Conservation (phyloP, 2,329 filamentous ascomycete species). For the Aspergillus ochraceus region DNA sequence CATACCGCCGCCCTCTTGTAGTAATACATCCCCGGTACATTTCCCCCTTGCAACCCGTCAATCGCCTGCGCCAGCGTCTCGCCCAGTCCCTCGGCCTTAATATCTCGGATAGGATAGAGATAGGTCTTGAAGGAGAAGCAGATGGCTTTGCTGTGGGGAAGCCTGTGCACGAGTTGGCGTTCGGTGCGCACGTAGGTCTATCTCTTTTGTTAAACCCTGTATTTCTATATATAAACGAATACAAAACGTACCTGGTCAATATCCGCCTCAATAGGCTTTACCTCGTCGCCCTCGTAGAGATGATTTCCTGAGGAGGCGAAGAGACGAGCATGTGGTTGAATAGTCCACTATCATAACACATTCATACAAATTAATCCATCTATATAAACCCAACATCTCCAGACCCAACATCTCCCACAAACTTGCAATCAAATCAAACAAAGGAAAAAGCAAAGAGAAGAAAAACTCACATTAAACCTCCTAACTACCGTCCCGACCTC, state of each 20-base stretch:
- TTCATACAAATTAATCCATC: too few relatives aligned
- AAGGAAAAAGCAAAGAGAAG: not conserved
- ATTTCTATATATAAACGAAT: not conserved
- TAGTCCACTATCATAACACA: not conserved
- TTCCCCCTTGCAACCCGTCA: constrained; percentile 20
- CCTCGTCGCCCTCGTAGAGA: constrained; percentile 18
- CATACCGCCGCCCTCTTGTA: constrained; percentile 20
- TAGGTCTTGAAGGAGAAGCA: constrained; percentile 25
- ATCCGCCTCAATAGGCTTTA: constrained; percentile 11
- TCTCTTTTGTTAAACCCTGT: not conserved
- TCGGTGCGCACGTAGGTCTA: constrained; percentile 2
- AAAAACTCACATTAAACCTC: constrained; percentile 18
- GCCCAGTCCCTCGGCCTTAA: constrained; percentile 19
- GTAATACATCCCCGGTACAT: constrained; percentile 16
- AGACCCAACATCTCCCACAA: too few relatives aligned
- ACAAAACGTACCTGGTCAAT: not conserved
- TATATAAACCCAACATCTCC: not conserved
- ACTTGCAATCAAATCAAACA: not conserved
- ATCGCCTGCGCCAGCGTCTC: constrained; percentile 18
- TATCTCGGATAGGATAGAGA: constrained; percentile 20
- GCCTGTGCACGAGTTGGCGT: constrained; percentile 15
- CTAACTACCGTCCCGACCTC: constrained; percentile 22
- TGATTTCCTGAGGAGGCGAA: constrained; percentile 17
- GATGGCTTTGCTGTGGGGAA: constrained; percentile 18
- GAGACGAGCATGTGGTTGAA: constrained; percentile 11